Evolutionary conservation across 129 eudicot species (phyloP), one percentile per base, ranked within the genome.

Genomic region (Helichrysum umbraculigerum): DNA sequence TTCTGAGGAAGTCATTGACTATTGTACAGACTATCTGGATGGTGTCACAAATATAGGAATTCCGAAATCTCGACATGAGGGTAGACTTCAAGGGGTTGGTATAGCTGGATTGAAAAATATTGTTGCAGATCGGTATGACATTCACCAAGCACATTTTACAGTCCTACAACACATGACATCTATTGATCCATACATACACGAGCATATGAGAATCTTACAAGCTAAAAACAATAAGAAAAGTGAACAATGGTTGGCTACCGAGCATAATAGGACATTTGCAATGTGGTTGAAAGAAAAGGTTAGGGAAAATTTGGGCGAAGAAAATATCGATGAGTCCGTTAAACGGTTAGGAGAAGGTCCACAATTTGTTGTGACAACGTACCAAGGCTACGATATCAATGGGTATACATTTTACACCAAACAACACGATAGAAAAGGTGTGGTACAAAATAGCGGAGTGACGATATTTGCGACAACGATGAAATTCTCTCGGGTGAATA

Each of bases 131-230:
- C 12, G n/a, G 15, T 2, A 64, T 8, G 20, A 32, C 4, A 28
- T 64, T 14, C 6, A 64, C 20, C 19, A 29, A 4, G 42, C 69
- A 30, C 44, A 64, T 62, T 62, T 62, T 25, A 25, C 28, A 25
- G 28, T 25, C 28, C 28, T 25, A 25, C 28, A 25, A 25, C 28
- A 25, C 1, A 62, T 64, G 69, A 64, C 69, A 14, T 6, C 16
- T 15, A 64, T 32, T 64, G 69, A 32, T 29, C 69, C 69, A 30
- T 64, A 62, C 39, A 62, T 62, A 62, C 34, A 62, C 12, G 68
- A 62, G 69, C 69, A 64, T 39, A 64, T 29, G 69, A 1, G 1
- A 6, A 1, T 29, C 8, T 64, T 29, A 64, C 16, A 30, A 64
- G 21, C 0, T 3, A 14, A 6, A 4, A 64, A 30, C 8, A 33